Percentiles rank a stretch among this genome's conserved stretches.
phyloP scores from a whole-genome alignment of 164 flowering plant genomes.

The Umbellularia californica region DNA sequence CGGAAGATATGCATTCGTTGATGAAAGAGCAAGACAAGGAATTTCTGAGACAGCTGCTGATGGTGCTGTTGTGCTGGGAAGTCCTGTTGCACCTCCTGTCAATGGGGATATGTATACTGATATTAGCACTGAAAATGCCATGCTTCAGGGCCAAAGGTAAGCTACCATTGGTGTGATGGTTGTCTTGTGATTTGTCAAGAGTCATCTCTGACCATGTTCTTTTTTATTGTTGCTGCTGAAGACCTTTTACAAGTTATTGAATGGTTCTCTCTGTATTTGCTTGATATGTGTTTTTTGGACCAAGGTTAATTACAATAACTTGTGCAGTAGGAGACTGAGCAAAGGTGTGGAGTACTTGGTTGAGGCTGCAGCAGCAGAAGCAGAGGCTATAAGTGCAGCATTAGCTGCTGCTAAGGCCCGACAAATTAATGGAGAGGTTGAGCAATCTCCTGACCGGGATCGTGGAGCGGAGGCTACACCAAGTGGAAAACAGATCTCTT shows the following conservation, averaged over 20 bases:
- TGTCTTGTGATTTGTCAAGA: background rate
- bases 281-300: background rate
- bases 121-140: slow-evolving; percentile 92
- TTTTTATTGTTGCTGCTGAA: background rate
- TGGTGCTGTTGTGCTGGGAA: slow-evolving; percentile 90
- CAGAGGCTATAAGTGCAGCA: slow-evolving; percentile 94
- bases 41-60: slow-evolving; percentile 45
- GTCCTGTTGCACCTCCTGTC: slow-evolving; percentile 89
- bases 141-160: slow-evolving; percentile 76
- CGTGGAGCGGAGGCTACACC: slow-evolving; percentile 93
- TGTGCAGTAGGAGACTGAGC: slow-evolving; percentile 57
- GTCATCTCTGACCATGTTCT: background rate
- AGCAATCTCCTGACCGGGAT: slow-evolving; percentile 75
- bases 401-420: slow-evolving; percentile 96
- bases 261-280: background rate
- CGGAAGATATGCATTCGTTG: slow-evolving; percentile 63
- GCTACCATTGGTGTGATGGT: slow-evolving; percentile 1
- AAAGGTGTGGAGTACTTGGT: slow-evolving; percentile 97
- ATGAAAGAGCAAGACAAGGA: slow-evolving; percentile 60
- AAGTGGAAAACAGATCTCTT: slow-evolving; percentile 71
- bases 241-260: background rate
- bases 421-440: slow-evolving; percentile 92
- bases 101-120: slow-evolving; percentile 95
- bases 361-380: slow-evolving; percentile 98
- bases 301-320: slow-evolving; percentile 1